Evolutionary conservation across 2,329 filamentous ascomycete genomes (phyloP).

Genomic region (Sporothrix protearum): DNA sequence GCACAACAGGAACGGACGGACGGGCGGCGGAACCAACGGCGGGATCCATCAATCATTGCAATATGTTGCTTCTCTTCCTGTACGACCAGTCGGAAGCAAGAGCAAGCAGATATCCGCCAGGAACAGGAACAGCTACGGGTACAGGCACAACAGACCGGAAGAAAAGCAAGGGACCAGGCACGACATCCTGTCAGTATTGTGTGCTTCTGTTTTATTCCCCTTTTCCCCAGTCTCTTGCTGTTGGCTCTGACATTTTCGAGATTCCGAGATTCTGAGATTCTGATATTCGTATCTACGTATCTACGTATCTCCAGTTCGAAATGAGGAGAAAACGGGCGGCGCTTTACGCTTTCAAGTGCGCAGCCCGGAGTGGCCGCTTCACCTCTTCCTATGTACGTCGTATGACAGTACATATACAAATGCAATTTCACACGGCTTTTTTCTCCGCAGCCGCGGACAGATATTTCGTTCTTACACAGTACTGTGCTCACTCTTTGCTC

Average conservation of each 20-base stretch:
- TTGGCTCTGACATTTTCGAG: neutral
- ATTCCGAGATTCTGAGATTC: neutral
- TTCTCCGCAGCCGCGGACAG: neutral
- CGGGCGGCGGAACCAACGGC: neutral
- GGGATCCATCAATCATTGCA: neutral
- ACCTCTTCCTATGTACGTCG: neutral
- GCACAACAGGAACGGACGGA: neutral
- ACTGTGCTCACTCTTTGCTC: neutral
- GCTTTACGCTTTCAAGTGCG: neutral
- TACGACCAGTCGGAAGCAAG: neutral
- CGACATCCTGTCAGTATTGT: neutral
- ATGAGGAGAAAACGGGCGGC: neutral
- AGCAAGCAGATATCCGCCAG: neutral
- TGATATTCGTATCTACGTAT: slow-evolving; percentile 4
- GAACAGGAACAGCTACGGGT: neutral
- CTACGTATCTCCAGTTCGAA: neutral
- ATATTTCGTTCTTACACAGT: neutral
- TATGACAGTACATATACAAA: no score
- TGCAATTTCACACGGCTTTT: neutral
- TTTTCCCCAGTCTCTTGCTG: neutral
- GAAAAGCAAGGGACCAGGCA: neutral
- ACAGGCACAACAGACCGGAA: neutral
- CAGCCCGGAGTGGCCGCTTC: neutral
- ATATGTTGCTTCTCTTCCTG: neutral
- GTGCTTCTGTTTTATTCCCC: no score